phyloP scores from a whole-genome alignment of 139 green algal genomes.

The Mychonastes homosphaera region DNA sequence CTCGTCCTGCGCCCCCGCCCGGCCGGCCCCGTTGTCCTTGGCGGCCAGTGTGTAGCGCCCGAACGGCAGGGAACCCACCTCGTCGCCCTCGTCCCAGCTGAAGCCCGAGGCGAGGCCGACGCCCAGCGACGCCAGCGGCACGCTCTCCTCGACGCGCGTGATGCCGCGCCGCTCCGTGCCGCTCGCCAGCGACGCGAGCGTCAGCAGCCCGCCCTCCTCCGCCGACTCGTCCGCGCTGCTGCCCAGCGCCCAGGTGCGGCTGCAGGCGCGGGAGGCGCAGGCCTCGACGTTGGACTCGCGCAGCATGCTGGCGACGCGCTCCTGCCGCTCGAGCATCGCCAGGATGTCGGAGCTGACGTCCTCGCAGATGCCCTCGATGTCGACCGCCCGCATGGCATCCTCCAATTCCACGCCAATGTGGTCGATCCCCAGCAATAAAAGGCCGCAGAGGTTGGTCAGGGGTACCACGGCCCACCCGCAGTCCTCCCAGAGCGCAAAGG shows the following conservation, averaged over 20 bases:
- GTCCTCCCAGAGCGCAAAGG: slow-evolving; percentile 59
- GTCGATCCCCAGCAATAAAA: slow-evolving; percentile 55
- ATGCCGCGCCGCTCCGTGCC: slow-evolving; percentile 8
- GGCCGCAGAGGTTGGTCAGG: slow-evolving; percentile 45
- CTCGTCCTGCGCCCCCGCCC: background rate
- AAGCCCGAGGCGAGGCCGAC: no score
- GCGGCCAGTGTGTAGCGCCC: no score
- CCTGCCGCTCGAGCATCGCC: background rate
- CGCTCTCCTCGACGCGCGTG: no score
- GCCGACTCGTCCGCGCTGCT: background rate
- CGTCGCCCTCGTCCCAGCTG: no score
- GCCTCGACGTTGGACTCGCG: no score
- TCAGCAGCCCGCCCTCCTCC: background rate
- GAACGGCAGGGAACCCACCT: no score
- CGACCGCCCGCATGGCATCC: background rate
- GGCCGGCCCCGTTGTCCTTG: no score
- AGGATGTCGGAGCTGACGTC: background rate
- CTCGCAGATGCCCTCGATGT: background rate
- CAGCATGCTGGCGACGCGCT: background rate
- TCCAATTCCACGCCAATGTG: background rate
- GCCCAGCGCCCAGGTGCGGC: no score
- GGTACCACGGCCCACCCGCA: slow-evolving; percentile 50
- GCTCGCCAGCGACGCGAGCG: background rate
- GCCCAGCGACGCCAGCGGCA: no score
- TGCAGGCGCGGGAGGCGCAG: no score